Evolutionary conservation across 1,284 basidiomycete species (phyloP).

Genomic region (Cryptococcus depauperatus): DNA sequence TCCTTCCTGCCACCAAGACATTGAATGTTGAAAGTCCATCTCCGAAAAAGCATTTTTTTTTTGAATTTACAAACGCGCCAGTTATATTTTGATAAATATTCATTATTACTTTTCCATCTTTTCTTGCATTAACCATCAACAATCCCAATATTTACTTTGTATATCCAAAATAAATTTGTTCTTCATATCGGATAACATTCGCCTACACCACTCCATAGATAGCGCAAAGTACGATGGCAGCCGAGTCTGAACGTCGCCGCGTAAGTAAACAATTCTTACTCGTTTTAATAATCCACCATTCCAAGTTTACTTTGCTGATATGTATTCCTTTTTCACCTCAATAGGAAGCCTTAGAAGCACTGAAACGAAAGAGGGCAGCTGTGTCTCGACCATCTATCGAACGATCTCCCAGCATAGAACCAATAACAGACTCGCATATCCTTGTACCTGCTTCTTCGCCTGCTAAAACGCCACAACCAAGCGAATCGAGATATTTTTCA

Average conservation of each 20-base stretch:
- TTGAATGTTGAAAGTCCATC: no score
- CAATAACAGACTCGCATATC: slow-evolving; percentile 16
- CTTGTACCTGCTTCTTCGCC: slow-evolving; percentile 31
- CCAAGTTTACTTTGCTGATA: not conserved
- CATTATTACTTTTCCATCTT: no score
- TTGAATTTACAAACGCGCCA: no score
- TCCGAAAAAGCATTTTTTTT: no score
- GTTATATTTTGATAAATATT: no score
- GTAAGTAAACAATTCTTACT: slow-evolving; percentile 5
- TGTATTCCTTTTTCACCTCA: not conserved
- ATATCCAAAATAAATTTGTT: no score
- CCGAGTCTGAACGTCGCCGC: slow-evolving; percentile 4
- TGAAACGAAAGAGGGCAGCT: slow-evolving; percentile 8
- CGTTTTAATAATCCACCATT: not conserved
- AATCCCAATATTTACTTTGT: no score
- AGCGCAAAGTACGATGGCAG: no score
- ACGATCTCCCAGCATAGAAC: slow-evolving; percentile 2
- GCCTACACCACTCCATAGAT: no score
- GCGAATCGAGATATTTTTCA: slow-evolving; percentile 9
- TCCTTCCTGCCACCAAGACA: no score
- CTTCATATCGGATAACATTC: no score
- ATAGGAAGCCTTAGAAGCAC: slow-evolving; percentile 16
- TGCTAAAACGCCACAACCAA: slow-evolving; percentile 4
- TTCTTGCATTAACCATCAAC: no score
- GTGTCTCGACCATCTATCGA: not conserved